Percentiles rank a stretch among this genome's conserved stretches.
phyloP scores from a whole-genome alignment of 2,329 filamentous ascomycete species.

The Pestalotiopsis sp. region DNA sequence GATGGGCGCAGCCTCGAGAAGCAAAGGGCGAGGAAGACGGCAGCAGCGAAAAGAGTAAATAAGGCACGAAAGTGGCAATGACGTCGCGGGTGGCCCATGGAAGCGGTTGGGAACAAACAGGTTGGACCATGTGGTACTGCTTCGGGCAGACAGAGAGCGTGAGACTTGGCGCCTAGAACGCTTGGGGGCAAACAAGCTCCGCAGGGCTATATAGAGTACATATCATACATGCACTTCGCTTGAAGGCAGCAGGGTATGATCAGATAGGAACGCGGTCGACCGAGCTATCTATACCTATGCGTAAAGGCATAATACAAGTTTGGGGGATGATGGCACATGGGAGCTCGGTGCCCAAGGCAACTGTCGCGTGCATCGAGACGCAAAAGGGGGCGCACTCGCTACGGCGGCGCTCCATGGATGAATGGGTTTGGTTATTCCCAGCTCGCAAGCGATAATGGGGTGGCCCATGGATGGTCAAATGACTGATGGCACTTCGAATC shows the following conservation, averaged over 20 bases:
- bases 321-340: too few relatives aligned
- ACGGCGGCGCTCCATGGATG: neutral
- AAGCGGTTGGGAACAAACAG: constrained; percentile 4
- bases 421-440: neutral
- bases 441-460: neutral
- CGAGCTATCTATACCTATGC: neutral
- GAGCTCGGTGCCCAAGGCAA: too few relatives aligned
- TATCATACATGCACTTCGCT: neutral
- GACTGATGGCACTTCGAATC: neutral
- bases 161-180: neutral
- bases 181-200: neutral
- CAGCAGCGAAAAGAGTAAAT: constrained; percentile 15
- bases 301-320: too few relatives aligned
- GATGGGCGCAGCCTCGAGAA: constrained; percentile 19
- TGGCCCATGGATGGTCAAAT: neutral
- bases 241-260: neutral
- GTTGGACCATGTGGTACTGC: neutral
- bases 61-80: constrained; percentile 4
- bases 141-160: neutral
- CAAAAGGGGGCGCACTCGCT: neutral
- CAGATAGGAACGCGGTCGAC: neutral
- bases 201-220: neutral
- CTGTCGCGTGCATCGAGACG: neutral
- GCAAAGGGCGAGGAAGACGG: constrained; percentile 15
- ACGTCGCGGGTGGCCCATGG: constrained; percentile 3